A percentile compares a stretch with the other conserved stretches of the same genome.
phyloP scores from a whole-genome alignment of 108 stramenopile species.

The Cylindrotheca closterium region DNA sequence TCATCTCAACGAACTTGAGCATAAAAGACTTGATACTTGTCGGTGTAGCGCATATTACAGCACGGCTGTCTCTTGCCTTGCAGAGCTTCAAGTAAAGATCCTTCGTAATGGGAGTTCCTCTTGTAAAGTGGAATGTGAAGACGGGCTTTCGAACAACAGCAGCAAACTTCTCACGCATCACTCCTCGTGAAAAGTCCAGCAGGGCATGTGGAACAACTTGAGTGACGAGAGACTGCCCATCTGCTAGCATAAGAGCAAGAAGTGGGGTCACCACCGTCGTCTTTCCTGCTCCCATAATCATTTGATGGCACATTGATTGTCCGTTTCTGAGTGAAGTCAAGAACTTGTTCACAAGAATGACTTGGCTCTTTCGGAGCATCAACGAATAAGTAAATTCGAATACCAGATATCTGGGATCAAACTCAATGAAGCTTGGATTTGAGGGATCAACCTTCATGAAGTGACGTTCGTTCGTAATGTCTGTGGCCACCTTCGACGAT shows the following conservation, averaged over 20 bases:
- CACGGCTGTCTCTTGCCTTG: constrained; percentile 91
- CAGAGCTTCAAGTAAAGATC: constrained; percentile 93
- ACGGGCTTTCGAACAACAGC: constrained; percentile 95
- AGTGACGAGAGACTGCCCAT: constrained; percentile 91
- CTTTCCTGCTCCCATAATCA: constrained; percentile 99
- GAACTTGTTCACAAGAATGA: constrained; percentile 94
- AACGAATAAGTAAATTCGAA: constrained; percentile 97
- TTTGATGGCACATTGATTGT: constrained; percentile 95
- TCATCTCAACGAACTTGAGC: constrained; percentile 97
- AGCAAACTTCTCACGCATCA: constrained; percentile 97
- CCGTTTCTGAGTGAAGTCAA: constrained; percentile 60
- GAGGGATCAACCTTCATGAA: constrained; percentile 67
- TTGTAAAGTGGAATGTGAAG: constrained; percentile 96
- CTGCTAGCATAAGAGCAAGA: constrained; percentile 95
- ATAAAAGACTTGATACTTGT: constrained; percentile 97
- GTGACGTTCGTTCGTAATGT: constrained; percentile 83
- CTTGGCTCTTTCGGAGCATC: constrained; percentile 95
- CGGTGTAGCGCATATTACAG: constrained; percentile 95
- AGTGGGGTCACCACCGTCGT: constrained; percentile 99
- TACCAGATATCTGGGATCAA: constrained; percentile 95
- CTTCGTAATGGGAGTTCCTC: constrained; percentile 89
- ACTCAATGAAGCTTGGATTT: constrained; percentile 71
- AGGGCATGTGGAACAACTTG: constrained; percentile 99
- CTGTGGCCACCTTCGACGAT: constrained; percentile 75
- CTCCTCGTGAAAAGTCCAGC: constrained; percentile 94